phyloP scores from a whole-genome alignment of 1,284 basidiomycete species.

The Bjerkandera adusta region DNA sequence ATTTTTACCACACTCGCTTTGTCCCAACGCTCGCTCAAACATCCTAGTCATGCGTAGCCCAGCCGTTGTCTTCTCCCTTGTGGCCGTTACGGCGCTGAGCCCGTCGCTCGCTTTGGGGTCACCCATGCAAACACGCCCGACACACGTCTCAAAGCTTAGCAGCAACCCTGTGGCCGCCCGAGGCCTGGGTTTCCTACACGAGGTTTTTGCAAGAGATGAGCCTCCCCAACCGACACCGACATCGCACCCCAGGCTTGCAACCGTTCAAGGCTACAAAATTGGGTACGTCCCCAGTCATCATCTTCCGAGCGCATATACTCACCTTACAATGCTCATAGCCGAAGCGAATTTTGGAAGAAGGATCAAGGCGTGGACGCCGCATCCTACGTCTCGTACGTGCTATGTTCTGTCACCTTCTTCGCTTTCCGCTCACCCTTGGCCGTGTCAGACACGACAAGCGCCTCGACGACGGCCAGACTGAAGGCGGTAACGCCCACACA shows the following conservation, averaged over 20 bases:
- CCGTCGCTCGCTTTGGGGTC: conserved; percentile 20
- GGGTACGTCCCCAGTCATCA: conserved; percentile 1
- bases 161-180: conserved; percentile 7
- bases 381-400: conserved; percentile 1
- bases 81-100: conserved; percentile 24
- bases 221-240: background rate
- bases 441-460: conserved; percentile 19
- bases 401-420: conserved; percentile 10
- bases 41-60: conserved; percentile 26
- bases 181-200: conserved; percentile 15
- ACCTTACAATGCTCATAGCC: conserved; percentile 8
- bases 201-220: conserved; percentile 16
- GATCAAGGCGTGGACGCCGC: background rate
- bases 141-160: conserved; percentile 10
- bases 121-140: conserved; percentile 19
- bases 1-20: conserved; percentile 12
- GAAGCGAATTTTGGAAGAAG: conserved; percentile 16
- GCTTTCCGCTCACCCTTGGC: background rate
- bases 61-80: conserved; percentile 23
- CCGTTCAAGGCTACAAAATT: conserved; percentile 6
- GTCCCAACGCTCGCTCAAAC: conserved; percentile 8
- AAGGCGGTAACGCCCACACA: conserved; percentile 29
- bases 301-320: background rate
- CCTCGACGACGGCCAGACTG: conserved; percentile 23
- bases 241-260: conserved; percentile 12